Evolutionary conservation across 2,329 filamentous ascomycete genomes (phyloP), one percentile per base, ranked within the genome.

Genomic region (Chaetothyriales sp.): DNA sequence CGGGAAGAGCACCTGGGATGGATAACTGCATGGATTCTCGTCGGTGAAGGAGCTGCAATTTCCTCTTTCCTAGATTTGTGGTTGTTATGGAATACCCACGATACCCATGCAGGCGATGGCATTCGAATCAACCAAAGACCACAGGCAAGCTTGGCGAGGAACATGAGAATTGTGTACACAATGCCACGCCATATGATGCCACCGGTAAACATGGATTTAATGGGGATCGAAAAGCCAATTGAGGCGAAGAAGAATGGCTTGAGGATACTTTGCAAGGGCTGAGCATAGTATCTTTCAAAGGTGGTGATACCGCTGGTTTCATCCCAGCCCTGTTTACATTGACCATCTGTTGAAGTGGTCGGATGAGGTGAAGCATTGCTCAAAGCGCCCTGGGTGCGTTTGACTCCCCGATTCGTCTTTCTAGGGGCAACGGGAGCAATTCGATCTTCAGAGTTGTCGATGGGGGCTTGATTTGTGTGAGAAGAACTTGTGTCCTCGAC

Each of bases 181-280:
- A 89, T 56, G 0, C 86, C 86, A 9, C 80, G 77, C 86, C 85
- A 92, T 1, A 89, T 67, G 0, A 85, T 73, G 0, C 68, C 61
- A 0, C 77, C 77, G 0, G 65, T 64, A 59, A 89, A 90, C 73
- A 92, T 80, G 5, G 77, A 68, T 0, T 76, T 78, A 28, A 90
- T 82, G 0, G 86, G 86, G 1, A 92, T 85, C 0, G 85, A 82
- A 62, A 90, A 89, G 0, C 86, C 86, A 37, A 90, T 83, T 0
- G 76, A 80, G 1, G 76, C 84, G 61, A 89, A 89, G 67, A 89
- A 89, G 52, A 87, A 75, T 0, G 85, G 84, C 48, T 79, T 79
- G 0, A 89, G 64, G 0, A 89, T 70, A 7, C 69, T 69, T 2
- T 76, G 63, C 0, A 75, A 66, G 0, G 70, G 64, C 19, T 67